Conservation (phyloP, 345 rosid genomes). For the Eucalyptus polyanthemos region DNA sequence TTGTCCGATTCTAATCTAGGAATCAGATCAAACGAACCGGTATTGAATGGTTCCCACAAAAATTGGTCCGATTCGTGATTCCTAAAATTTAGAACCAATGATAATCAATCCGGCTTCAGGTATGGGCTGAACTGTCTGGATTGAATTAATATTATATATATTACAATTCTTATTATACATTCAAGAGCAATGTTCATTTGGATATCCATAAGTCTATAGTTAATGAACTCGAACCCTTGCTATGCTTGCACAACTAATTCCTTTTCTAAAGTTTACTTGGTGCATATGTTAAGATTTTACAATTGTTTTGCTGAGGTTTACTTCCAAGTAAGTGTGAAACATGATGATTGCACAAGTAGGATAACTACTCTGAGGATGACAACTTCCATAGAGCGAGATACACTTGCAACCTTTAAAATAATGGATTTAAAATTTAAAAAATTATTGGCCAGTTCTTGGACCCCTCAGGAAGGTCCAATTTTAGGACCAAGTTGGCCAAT, state of each 20-base stretch:
- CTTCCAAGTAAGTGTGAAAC: neutral
- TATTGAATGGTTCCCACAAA: no score
- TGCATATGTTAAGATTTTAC: neutral
- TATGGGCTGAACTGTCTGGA: no score
- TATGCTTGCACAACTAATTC: neutral
- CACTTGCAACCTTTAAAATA: fast-evolving
- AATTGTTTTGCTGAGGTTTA: neutral
- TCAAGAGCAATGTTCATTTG: neutral
- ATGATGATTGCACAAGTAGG: neutral
- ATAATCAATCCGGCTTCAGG: fast-evolving
- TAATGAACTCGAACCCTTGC: neutral
- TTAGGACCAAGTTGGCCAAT: neutral
- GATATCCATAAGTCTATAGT: neutral
- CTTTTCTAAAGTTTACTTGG: no score
- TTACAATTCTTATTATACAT: no score
- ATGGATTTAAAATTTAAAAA: no score
- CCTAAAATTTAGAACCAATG: no score
- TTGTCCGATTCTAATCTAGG: no score
- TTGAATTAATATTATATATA: no score
- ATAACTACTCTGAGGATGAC: neutral
- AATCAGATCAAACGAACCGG: fast-evolving
- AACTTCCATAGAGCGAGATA: neutral
- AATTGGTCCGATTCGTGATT: no score
- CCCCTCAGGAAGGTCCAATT: neutral
- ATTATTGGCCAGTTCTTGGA: neutral